Conservation (phyloP, 106 monocot species). For the Gastrodia elata region DNA sequence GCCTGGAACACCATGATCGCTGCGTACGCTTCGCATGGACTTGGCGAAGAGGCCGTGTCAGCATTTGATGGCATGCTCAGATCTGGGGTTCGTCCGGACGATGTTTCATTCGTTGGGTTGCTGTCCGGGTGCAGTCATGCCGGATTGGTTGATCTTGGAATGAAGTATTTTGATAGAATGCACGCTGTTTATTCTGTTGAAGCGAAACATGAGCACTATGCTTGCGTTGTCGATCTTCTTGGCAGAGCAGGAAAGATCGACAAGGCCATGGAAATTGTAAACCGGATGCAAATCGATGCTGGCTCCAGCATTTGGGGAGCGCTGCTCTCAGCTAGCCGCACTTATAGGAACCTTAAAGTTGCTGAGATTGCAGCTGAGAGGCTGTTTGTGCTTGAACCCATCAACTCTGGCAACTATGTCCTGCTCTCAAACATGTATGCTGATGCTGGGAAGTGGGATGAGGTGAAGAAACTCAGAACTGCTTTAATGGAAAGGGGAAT, state of each 20-base stretch:
- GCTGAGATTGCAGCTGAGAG: constrained; percentile 41
- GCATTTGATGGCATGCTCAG: constrained; percentile 42
- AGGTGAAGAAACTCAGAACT: constrained; percentile 29
- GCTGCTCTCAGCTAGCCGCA: constrained; percentile 30
- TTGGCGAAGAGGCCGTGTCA: constrained; percentile 24
- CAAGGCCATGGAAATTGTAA: constrained; percentile 34
- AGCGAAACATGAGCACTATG: constrained; percentile 43
- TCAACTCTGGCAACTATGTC: constrained; percentile 44
- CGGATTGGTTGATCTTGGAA: constrained; percentile 43
- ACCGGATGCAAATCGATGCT: constrained; percentile 31
- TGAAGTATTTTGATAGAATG: constrained; percentile 43
- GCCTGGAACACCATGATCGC: constrained; percentile 65
- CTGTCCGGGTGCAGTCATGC: constrained; percentile 60
- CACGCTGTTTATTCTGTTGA: constrained; percentile 18
- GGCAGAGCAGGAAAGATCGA: constrained; percentile 39
- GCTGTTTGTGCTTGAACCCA: constrained; percentile 40
- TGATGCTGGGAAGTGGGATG: constrained; percentile 38
- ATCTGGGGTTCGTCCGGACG: constrained; percentile 30
- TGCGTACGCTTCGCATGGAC: constrained; percentile 48
- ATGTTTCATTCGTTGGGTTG: constrained; percentile 47
- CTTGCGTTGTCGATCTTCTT: constrained; percentile 54
- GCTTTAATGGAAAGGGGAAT: constrained; percentile 26
- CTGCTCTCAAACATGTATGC: constrained; percentile 65
- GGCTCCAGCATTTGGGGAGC: constrained; percentile 56
- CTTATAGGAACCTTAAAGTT: constrained; percentile 31